Conservation (phyloP, 2,329 filamentous ascomycete genomes). For the Colletotrichum sp. region DNA sequence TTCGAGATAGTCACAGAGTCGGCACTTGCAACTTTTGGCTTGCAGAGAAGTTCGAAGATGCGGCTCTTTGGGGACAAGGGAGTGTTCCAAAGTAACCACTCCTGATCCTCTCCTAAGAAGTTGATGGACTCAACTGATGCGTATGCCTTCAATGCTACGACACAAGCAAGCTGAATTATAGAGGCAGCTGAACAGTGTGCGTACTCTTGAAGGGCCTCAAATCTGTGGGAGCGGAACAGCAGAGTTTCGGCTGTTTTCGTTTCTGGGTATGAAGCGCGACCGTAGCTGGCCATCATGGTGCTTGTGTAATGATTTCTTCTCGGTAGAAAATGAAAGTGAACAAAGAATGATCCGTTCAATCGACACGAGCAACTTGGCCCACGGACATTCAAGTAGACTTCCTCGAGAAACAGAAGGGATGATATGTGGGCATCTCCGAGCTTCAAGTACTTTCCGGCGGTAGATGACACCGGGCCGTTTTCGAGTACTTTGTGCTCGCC, state of each 20-base stretch:
- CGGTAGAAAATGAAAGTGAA: neutral
- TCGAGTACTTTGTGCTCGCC: neutral
- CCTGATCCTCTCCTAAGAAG: neutral
- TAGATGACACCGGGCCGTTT: neutral
- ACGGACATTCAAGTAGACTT: neutral
- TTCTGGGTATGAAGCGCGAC: too few relatives aligned
- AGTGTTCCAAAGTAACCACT: neutral
- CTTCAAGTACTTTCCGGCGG: neutral
- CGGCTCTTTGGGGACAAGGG: neutral
- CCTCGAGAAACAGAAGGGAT: neutral
- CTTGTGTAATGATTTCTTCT: neutral
- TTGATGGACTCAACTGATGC: neutral
- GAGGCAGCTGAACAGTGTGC: neutral
- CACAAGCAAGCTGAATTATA: neutral
- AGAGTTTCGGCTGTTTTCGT: neutral
- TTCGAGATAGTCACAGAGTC: neutral
- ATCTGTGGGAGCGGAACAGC: neutral
- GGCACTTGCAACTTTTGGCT: neutral
- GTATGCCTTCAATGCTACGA: neutral
- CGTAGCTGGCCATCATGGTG: neutral
- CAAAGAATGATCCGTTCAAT: neutral
- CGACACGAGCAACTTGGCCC: neutral
- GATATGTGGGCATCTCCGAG: neutral
- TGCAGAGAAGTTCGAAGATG: neutral
- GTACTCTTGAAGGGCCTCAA: neutral